Base-by-base conservation (phyloP, 202 grass and related monocot genomes). In the Bolboschoenoplectus hybrid region DNA sequence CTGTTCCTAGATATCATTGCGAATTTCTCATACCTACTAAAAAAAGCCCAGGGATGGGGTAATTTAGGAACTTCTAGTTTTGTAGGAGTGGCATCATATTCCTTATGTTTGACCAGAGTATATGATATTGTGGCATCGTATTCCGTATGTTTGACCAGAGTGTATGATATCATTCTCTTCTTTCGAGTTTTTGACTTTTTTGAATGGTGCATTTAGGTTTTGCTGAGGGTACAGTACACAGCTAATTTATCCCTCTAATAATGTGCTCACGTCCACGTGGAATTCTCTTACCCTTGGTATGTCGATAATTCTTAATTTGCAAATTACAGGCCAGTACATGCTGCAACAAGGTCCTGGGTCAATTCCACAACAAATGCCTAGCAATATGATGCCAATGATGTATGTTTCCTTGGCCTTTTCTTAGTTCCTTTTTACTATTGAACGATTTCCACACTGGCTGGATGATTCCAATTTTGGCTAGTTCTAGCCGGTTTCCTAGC, bases 321-420 rank as follows among this genome's bases (percentile, higher is more conserved):
- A 84, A 88, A 89, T 41, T 85, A 88, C 92, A 99, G 97, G 89
- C 50, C 93, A 88, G 83, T 92, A 91, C 80, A 91, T 90, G 93
- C 92, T 91, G 87, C 93, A 91, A 69, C 92, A 92, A 82, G 44
- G 74, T 85, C 88, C 86, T 78, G 92, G 82, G 65, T 88, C 74
- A 66, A 89, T 90, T 56, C 61, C 89, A 41, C 86, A 88, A 86
- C 93, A 98, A 87, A 67, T 86, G 74, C 89, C 90, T 85, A 92
- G 82, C 87, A 86, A 51, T 67, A 87, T 91, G 85, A 86, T 90
- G 87, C 83, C 90, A 50, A 77, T 77, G 44, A 77, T 80, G 89
- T 87, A 88, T 63, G 90, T 93, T 86, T 93, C 74, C 74, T 77
- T 63, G 55, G 20, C 35, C 17, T 85, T 34, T 86, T 36, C 75